Conservation (phyloP, 768 basidiomycete genomes). For the Clathrus columnatus region DNA sequence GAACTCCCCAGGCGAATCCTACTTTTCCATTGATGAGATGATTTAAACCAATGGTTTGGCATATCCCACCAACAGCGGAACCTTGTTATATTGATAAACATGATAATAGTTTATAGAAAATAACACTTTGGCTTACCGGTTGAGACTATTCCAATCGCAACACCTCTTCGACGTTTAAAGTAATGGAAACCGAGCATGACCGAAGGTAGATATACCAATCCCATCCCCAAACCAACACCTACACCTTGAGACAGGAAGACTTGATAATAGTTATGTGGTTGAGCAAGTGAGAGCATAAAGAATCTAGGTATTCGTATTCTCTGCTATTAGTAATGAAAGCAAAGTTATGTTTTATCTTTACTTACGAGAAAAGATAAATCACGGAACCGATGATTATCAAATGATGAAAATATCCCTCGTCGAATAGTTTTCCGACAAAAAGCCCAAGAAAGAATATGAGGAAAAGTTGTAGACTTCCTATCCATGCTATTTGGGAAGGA, state of each 20-base stretch:
- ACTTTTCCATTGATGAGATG: constrained; percentile 26
- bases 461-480: constrained; percentile 11
- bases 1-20: constrained; percentile 40
- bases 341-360: too few relatives aligned
- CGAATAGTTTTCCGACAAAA: constrained; percentile 11
- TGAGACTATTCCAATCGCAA: constrained; percentile 39
- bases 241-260: constrained; percentile 39
- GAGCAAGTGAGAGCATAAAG: constrained; percentile 42
- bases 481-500: constrained; percentile 19
- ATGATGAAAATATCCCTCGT: constrained; percentile 8
- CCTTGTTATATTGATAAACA: not conserved
- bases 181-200: constrained; percentile 40
- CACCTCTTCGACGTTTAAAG: constrained; percentile 32
- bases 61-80: constrained; percentile 43
- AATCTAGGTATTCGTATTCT: too few relatives aligned
- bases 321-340: too few relatives aligned
- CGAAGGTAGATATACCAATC: constrained; percentile 37
- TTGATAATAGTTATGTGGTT: constrained; percentile 31
- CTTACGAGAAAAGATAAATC: constrained; percentile 7
- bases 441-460: constrained; percentile 5
- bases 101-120: not conserved
- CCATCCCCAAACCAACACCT: constrained; percentile 32
- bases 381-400: constrained; percentile 1
- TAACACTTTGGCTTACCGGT: constrained; percentile 28
- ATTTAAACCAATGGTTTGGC: constrained; percentile 60